Evolutionary conservation across 2,329 filamentous ascomycete genomes (phyloP).

Genomic region (Neodidymelliopsis sp.): DNA sequence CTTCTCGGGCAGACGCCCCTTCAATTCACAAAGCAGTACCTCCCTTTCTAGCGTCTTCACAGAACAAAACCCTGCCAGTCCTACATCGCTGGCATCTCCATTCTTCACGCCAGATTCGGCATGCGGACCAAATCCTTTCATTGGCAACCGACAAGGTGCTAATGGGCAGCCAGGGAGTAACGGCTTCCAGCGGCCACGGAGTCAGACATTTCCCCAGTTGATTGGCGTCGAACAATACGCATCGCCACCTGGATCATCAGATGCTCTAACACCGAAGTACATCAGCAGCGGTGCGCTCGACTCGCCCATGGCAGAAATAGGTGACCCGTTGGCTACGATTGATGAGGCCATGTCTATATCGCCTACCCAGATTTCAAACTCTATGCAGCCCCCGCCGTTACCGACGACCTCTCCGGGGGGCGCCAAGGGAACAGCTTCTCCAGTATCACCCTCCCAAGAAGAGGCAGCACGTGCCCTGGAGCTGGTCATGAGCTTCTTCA

Average conservation of each 20-base stretch:
- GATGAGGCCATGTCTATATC: conserved; percentile 52
- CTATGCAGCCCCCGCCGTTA: conserved; percentile 58
- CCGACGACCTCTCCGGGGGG: conserved; percentile 47
- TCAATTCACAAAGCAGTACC: conserved; percentile 70
- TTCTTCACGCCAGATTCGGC: conserved; percentile 81
- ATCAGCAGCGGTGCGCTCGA: conserved; percentile 57
- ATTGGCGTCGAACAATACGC: conserved; percentile 67
- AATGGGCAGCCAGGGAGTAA: conserved; percentile 57
- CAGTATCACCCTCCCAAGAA: conserved; percentile 75
- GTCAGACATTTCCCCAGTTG: conserved; percentile 83
- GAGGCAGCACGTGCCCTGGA: conserved; percentile 84
- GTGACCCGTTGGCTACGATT: conserved; percentile 48
- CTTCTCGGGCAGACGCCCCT: conserved; percentile 67
- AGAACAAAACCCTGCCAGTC: conserved; percentile 74
- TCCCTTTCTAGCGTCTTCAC: conserved; percentile 74
- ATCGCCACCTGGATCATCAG: conserved; percentile 59
- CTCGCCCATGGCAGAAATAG: conserved; percentile 59
- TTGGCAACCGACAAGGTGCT: conserved; percentile 58
- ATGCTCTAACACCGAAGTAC: conserved; percentile 64
- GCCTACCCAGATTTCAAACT: conserved; percentile 46
- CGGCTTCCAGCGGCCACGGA: conserved; percentile 78
- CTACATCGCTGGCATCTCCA: conserved; percentile 74
- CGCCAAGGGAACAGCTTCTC: conserved; percentile 49
- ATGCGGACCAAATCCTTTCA: conserved; percentile 67
- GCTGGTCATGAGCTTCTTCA: conserved; percentile 81